phyloP scores from a whole-genome alignment of 169 alveolate genomes.

The Babesia bigemina region DNA sequence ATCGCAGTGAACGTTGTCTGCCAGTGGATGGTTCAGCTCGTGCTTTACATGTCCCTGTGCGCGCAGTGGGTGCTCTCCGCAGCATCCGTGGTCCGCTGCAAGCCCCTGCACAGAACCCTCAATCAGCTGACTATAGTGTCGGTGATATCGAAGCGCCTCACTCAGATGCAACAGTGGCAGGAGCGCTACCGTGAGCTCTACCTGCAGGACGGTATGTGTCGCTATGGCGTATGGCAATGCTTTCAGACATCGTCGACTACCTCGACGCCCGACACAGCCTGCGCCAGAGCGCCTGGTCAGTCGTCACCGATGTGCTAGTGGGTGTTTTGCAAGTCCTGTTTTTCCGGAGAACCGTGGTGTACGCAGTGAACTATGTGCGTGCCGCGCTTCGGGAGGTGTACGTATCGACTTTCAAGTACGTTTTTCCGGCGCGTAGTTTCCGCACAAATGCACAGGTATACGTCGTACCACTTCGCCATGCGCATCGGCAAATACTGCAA shows the following conservation, averaged over 20 bases:
- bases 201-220: slow-evolving; percentile 27
- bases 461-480: slow-evolving; percentile 32
- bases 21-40: not conserved
- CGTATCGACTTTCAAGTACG: slow-evolving; percentile 50
- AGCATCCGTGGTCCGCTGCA: not conserved
- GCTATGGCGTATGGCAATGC: not conserved
- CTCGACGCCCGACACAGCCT: slow-evolving; percentile 17
- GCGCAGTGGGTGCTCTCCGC: slow-evolving; percentile 15
- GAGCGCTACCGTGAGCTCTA: slow-evolving; percentile 13
- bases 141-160: not conserved
- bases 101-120: not conserved
- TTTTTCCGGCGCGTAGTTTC: not conserved
- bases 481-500: slow-evolving; percentile 53
- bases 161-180: slow-evolving; percentile 5
- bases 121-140: not conserved
- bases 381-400: slow-evolving; percentile 1
- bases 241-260: slow-evolving; percentile 46
- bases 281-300: slow-evolving; percentile 16
- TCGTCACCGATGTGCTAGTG: not conserved
- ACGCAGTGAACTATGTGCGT: slow-evolving; percentile 19
- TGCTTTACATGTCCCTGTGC: not conserved
- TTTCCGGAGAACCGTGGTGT: slow-evolving; percentile 17
- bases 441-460: slow-evolving; percentile 4
- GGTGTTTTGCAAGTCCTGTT: slow-evolving; percentile 34
- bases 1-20: not conserved